Percentiles rank a stretch among this genome's conserved stretches.
These are phyloP conservation scores for Chlamydomonas urium DNA, from an alignment of 139 green algal species.

Conservation along the genomic window DNA sequence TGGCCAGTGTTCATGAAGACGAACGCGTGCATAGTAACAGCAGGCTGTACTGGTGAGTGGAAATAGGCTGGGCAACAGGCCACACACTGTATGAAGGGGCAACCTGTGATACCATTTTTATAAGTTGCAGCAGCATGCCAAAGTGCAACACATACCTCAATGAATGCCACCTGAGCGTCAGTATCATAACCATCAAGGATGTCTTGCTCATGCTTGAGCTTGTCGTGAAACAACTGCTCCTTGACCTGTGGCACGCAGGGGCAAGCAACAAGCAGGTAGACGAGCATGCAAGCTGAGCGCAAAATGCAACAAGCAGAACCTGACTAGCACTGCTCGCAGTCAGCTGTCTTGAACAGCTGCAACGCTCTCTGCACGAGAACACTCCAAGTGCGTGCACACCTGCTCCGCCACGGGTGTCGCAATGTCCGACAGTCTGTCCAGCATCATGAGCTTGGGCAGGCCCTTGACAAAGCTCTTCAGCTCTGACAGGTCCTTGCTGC, in stretches of 20 bases:
- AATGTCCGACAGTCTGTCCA: slow-evolving; percentile 50
- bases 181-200: slow-evolving; percentile 60
- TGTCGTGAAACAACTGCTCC: slow-evolving; percentile 47
- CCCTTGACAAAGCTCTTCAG: slow-evolving; percentile 40
- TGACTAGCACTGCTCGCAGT: no score
- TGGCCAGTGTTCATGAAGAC: background rate
- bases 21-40: background rate
- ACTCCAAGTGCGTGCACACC: no score
- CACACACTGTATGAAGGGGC: no score
- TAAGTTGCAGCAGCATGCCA: background rate
- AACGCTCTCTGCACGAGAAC: no score
- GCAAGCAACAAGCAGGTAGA: no score
- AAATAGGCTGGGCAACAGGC: no score
- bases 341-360: no score
- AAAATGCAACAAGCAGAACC: no score
- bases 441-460: slow-evolving; percentile 48
- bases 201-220: slow-evolving; percentile 61
- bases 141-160: slow-evolving; percentile 40
- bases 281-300: no score
- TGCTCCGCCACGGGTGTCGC: slow-evolving; percentile 45
- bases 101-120: background rate
- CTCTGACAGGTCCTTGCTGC: slow-evolving; percentile 40
- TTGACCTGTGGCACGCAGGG: no score
- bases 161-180: slow-evolving; percentile 45
- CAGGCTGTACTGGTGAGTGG: background rate